phyloP scores from a whole-genome alignment of 164 flowering plant species.

The Aristolochia fimbriata region DNA sequence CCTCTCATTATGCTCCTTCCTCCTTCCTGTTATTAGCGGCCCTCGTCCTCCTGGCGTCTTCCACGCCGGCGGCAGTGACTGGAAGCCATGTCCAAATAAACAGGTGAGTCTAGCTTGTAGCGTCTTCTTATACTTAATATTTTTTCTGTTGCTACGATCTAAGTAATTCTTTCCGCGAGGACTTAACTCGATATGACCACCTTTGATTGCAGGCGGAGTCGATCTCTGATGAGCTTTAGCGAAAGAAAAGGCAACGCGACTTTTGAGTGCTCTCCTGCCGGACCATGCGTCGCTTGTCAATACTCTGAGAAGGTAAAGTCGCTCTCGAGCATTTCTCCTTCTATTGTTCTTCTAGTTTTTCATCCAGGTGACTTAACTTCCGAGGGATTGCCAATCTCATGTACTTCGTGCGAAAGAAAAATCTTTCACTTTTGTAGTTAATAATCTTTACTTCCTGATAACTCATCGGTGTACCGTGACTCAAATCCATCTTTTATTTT shows the following conservation, averaged over 20 bases:
- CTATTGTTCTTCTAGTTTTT: not conserved
- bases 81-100: not conserved
- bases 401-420: no score
- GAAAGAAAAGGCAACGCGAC: slow-evolving; percentile 61
- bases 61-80: not conserved
- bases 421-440: no score
- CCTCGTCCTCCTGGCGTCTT: not conserved
- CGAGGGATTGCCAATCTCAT: no score
- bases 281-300: slow-evolving; percentile 77
- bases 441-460: no score
- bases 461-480: no score
- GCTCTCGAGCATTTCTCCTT: not conserved
- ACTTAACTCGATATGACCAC: not conserved
- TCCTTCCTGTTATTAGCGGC: not conserved
- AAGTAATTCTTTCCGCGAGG: not conserved
- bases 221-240: slow-evolving; percentile 42
- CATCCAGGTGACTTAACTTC: not conserved
- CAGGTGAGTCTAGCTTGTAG: not conserved
- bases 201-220: not conserved
- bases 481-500: no score
- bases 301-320: slow-evolving; percentile 74
- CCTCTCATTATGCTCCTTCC: not conserved
- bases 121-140: no score
- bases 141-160: not conserved
- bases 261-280: slow-evolving; percentile 84